Base-by-base conservation (phyloP, 2,329 filamentous ascomycete genomes). In the Beauveria medogensis region DNA sequence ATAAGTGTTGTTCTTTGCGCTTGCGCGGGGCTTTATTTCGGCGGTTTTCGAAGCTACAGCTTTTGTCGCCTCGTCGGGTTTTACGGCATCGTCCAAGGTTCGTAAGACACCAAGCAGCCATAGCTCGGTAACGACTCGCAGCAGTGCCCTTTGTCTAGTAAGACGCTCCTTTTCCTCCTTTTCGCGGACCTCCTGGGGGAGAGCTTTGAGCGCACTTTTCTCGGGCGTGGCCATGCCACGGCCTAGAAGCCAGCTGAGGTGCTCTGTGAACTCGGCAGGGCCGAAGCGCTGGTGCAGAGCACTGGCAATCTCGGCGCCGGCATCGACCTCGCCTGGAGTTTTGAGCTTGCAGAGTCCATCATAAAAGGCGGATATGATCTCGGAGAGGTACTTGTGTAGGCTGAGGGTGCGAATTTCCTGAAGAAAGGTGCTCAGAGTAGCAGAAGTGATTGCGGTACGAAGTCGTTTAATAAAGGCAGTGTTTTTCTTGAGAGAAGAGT, bases 391-490 rank as follows among this genome's bases (percentile, higher is more conserved):
- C 73, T 96, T 97, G 81, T 93, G 91, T 55, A 97, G 82, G 67
- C 92, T 97, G 30, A 97, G 82, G 28, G 91, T 90, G 68, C 89
- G 88, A 68, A 96, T 92, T 72, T 97, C 93, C 72, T 93, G 86
- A 53, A 96, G 78, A 75, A 97, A 96, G 62, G 91, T 94, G 66
- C 84, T 80, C 59, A 92, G 85, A 60, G 89, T 90, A 61, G 91
- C 81, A 54, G 90, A 78, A 65, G 89, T 92, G 65, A 97, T 87
- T 63, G 91, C 90, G 62, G 93, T 97, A 68, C 93, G 90, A 60
- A 97, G 82, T 70, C 93, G 91, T 77, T 96, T 97, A 72, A 97
- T 97, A 74, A 97, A 97, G 66, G 92, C 92, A 4, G 93, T 97
- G 70, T 97, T 97, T 80, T 97, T 97, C 78, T 96, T 97, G 74